Evolutionary conservation across 2,329 filamentous ascomycete species (phyloP).

Genomic region (Penicillium glabrum): DNA sequence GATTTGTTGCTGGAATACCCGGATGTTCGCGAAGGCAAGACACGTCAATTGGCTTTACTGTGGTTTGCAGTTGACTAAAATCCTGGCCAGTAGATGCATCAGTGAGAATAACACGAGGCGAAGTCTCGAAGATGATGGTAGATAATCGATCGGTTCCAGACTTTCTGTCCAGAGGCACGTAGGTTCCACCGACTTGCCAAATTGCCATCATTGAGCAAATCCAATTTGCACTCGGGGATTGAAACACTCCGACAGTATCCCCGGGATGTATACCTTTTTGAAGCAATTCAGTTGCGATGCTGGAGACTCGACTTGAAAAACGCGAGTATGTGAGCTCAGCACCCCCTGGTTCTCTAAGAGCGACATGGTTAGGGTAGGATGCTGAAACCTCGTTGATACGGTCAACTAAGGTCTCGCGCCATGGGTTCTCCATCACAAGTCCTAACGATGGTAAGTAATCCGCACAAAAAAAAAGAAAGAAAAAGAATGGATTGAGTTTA

Average conservation of each 20-base stretch:
- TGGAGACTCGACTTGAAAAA: slow-evolving; percentile 33
- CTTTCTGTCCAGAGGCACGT: slow-evolving; percentile 35
- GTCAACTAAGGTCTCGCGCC: slow-evolving; percentile 36
- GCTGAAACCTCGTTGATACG: slow-evolving; percentile 37
- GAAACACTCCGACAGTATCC: slow-evolving; percentile 42
- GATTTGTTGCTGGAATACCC: background rate
- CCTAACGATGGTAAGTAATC: slow-evolving; percentile 14
- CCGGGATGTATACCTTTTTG: slow-evolving; percentile 4
- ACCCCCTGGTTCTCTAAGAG: slow-evolving; percentile 24
- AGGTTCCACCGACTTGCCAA: slow-evolving; percentile 30
- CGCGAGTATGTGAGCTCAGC: slow-evolving; percentile 37
- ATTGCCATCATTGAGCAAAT: slow-evolving; percentile 35
- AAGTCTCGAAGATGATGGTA: slow-evolving; percentile 17
- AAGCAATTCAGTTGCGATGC: slow-evolving; percentile 34
- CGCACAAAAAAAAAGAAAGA: too few species aligned
- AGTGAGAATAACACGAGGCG: slow-evolving; percentile 7
- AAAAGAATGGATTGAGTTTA: background rate
- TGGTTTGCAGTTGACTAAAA: slow-evolving; percentile 1
- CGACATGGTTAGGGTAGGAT: slow-evolving; percentile 17
- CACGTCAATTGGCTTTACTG: slow-evolving; percentile 3
- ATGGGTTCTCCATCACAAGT: slow-evolving; percentile 22
- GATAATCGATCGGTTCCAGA: slow-evolving; percentile 24
- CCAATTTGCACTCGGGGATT: slow-evolving; percentile 32
- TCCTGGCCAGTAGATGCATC: slow-evolving; percentile 8
- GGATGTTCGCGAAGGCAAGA: background rate